Conservation (phyloP, 2,329 filamentous ascomycete species). For the Ophiostoma ulmi region DNA sequence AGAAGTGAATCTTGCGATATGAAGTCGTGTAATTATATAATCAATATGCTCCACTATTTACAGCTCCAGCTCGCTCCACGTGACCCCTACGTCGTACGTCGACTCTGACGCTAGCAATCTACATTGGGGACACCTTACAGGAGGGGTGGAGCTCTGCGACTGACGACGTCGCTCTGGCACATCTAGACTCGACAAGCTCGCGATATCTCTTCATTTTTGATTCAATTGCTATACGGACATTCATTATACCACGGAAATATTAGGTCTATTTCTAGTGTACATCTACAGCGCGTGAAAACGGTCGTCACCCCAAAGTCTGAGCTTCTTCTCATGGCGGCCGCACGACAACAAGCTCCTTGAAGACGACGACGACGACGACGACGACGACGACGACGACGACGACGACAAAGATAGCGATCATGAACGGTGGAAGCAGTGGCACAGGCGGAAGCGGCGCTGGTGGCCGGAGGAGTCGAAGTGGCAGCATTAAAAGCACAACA, state of each 20-base stretch:
- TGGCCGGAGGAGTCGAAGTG: background rate
- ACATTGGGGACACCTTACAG: conserved; percentile 2
- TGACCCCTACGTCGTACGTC: background rate
- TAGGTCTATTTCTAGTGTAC: background rate
- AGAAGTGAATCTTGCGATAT: background rate
- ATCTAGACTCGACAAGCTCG: conserved; percentile 1
- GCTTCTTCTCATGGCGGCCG: conserved; percentile 7
- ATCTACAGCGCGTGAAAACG: background rate
- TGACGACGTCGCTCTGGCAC: conserved; percentile 1
- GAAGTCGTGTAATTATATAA: background rate
- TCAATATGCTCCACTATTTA: background rate
- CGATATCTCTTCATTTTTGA: background rate
- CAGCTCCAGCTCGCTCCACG: background rate
- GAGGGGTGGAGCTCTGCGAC: conserved; percentile 4
- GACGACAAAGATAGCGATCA: conserved; percentile 7
- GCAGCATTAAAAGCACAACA: background rate
- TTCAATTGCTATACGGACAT: background rate
- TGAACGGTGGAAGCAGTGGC: background rate
- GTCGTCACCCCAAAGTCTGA: background rate
- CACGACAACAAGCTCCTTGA: background rate
- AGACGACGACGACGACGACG: conserved; percentile 12
- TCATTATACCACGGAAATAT: background rate
- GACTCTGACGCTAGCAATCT: background rate
- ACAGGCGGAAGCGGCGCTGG: background rate
- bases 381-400: conserved; percentile 13